Percentiles rank a stretch among this genome's conserved stretches.
Evolutionary conservation across 306 rosid genomes (phyloP).

Genomic region (Dryas alaskensis): DNA sequence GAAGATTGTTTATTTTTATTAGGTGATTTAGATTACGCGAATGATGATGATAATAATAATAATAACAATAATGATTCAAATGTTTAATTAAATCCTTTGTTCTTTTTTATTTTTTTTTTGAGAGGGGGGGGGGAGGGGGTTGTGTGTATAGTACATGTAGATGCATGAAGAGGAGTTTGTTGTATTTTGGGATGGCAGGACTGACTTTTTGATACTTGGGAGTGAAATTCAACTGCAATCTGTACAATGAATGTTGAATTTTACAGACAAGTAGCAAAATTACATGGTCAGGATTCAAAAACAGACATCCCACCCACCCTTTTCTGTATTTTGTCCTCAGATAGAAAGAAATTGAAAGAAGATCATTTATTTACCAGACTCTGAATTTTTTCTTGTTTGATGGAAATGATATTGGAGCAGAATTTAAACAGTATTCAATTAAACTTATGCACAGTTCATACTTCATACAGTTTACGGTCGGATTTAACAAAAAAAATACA

Average conservation of each 20-base stretch:
- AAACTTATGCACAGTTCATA: too few relatives aligned
- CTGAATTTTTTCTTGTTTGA: not conserved
- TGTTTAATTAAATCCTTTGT: not conserved
- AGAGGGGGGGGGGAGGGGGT: not conserved
- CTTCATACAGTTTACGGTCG: too few relatives aligned
- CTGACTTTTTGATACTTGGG: conserved; percentile 18
- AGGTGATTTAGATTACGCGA: conserved; percentile 20
- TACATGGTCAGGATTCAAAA: conserved; percentile 6
- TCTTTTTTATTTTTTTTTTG: not conserved
- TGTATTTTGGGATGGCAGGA: conserved; percentile 3
- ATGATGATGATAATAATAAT: conserved; percentile 19
- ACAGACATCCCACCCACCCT: conserved; percentile 24
- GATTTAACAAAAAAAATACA: too few relatives aligned
- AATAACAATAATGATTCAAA: not conserved
- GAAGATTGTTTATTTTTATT: conserved; percentile 33
- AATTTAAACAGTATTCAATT: too few relatives aligned
- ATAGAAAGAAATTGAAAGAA: conserved; percentile 19
- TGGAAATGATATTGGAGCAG: not conserved
- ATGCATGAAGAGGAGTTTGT: conserved; percentile 11
- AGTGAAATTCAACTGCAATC: conserved; percentile 33
- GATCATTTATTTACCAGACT: not conserved
- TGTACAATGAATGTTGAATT: conserved; percentile 35
- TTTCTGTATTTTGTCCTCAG: conserved; percentile 34
- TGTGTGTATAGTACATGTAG: conserved; percentile 47
- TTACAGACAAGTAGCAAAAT: conserved; percentile 32